Evolutionary conservation across 768 basidiomycete genomes (phyloP).

Genomic region (Pisolithus marmoratus): DNA sequence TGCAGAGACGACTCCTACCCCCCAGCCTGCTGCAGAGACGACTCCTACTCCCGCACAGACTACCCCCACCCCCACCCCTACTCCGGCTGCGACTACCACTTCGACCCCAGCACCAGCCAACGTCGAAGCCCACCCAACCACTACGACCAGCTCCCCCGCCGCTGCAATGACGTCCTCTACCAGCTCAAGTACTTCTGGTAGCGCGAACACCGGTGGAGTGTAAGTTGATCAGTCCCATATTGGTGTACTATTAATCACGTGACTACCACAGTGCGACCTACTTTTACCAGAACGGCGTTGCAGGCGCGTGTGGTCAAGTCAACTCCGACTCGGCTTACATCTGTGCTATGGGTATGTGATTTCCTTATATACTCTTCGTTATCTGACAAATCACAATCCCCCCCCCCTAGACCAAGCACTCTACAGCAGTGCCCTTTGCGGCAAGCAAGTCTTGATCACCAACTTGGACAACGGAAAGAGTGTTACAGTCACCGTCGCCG

Average conservation of each 20-base stretch:
- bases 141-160: neutral
- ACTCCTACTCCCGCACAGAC: conserved; percentile 8
- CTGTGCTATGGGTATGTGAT: conserved; percentile 54
- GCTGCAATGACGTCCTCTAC: neutral
- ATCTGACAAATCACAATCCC: conserved; percentile 4
- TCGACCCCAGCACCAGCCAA: neutral
- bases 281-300: conserved; percentile 63
- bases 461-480: conserved; percentile 48
- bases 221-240: neutral
- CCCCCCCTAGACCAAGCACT: conserved; percentile 39
- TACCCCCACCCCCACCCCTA: neutral
- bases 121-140: neutral
- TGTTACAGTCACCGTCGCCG: conserved; percentile 65
- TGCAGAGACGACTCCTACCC: conserved; percentile 8
- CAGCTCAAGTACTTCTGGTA: neutral
- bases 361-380: neutral
- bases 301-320: conserved; percentile 73
- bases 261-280: conserved; percentile 47
- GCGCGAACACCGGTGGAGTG: neutral
- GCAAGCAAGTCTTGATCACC: conserved; percentile 55
- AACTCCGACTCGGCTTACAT: conserved; percentile 53
- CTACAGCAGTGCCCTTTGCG: conserved; percentile 55
- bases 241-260: neutral
- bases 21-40: conserved; percentile 10
- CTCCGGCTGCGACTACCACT: too few relatives aligned